These are phyloP conservation scores for Annulohypoxylon bovei DNA, from an alignment of 495 filamentous ascomycete species.

Conservation along the genomic window DNA sequence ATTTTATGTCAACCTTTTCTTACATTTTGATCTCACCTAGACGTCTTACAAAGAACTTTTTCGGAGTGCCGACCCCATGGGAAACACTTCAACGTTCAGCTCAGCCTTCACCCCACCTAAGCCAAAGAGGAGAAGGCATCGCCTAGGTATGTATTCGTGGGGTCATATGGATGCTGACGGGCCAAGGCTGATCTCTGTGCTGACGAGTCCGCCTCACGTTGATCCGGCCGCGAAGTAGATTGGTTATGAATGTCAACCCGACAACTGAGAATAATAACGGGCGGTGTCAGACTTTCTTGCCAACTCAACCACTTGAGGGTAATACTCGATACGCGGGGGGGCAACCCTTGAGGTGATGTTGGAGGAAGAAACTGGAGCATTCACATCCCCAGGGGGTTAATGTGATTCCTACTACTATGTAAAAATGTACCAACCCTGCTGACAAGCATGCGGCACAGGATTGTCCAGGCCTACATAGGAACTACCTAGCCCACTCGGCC, in stretches of 20 bases:
- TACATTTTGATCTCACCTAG: constrained; percentile 23
- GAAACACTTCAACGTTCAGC: constrained; percentile 34
- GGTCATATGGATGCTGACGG: constrained; percentile 40
- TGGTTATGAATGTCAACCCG: constrained; percentile 22
- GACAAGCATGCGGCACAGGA: constrained; percentile 33
- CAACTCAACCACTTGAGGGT: constrained; percentile 33
- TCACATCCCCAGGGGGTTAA: neutral
- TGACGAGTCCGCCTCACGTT: constrained; percentile 41
- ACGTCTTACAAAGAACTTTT: constrained; percentile 33
- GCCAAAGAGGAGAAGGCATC: constrained; percentile 1
- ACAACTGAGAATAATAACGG: constrained; percentile 11
- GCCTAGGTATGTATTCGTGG: constrained; percentile 41
- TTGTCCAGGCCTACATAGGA: constrained; percentile 17
- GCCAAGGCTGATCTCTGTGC: constrained; percentile 33
- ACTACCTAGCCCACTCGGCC: constrained; percentile 29
- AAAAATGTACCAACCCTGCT: constrained; percentile 20
- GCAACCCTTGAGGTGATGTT: constrained; percentile 14
- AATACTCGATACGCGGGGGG: constrained; percentile 26
- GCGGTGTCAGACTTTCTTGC: constrained; percentile 25
- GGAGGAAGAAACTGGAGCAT: constrained; percentile 12
- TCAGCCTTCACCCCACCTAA: constrained; percentile 37
- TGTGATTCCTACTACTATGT: constrained; percentile 9
- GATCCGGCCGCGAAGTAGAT: constrained; percentile 24
- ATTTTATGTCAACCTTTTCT: constrained; percentile 16
- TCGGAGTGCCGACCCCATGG: constrained; percentile 40